Base-by-base conservation (phyloP, 2,329 filamentous ascomycete genomes). In the Paradendryphiella salina region DNA sequence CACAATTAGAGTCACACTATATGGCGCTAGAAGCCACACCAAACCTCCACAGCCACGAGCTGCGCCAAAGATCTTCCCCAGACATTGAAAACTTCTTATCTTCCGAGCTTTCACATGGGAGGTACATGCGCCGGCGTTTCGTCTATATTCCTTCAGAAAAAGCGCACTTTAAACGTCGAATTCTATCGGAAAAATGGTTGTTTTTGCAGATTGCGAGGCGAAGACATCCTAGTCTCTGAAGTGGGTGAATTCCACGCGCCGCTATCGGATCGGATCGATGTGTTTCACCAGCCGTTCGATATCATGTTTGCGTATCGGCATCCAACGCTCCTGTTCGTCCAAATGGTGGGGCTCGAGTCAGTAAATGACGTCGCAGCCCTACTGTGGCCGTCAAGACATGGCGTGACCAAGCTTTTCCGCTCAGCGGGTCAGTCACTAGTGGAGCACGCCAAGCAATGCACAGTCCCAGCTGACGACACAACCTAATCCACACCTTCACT, bases 381-480 rank as follows among this genome's bases (percentile, higher is more conserved):
- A 23, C 17, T 31, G 20, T 45, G 11, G 7, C 15, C n/a, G 34
- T 45, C 28, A 28, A 40, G 4, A 23, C 20, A 35, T 26, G 28
- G n/a, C 18, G n/a, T 8, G 15, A 15, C 29, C 40, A 50, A 45
- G 46, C 46, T 38, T 50, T 44, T 21, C 33, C 21, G 14, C 33
- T 14, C 26, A 23, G 32, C 31, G 28, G 18, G 35, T 50, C 40
- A 18, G 36, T 5, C 37, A 17, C 13, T 18, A n/a, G 35, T 26
- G 35, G 35, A 31, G 26, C 21, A 34, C 9, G 46, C 46, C 34
- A 50, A 45, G 46, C 14, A 33, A 26, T 33, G 39, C 39, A 42
- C 39, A 23, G 39, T 42, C 39, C 29, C 29, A 26, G 44, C 34
- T 42, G 32, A 48, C 45, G 45, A 48, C 43, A 38, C 45, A 35